phyloP scores from a whole-genome alignment of 2,329 filamentous ascomycete genomes.

The Venturia carpophila region DNA sequence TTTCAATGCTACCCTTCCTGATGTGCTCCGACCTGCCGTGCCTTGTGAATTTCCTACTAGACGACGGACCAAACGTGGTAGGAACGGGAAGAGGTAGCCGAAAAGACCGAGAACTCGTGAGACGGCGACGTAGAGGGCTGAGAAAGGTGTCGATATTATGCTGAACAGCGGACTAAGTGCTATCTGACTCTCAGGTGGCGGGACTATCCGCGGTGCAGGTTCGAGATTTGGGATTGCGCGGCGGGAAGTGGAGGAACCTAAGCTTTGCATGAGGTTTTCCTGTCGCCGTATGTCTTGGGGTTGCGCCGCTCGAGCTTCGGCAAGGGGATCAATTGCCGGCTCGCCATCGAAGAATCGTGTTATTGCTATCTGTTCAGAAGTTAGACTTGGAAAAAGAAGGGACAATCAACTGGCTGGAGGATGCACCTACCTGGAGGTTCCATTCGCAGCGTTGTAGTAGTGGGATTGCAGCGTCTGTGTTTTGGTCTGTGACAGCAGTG shows the following conservation, averaged over 20 bases:
- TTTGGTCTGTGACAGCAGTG: slow-evolving; percentile 79
- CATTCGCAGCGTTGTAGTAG: slow-evolving; percentile 82
- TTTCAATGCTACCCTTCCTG: slow-evolving; percentile 65
- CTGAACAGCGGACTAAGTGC: slow-evolving; percentile 67
- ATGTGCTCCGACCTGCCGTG: slow-evolving; percentile 46
- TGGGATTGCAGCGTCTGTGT: slow-evolving; percentile 65
- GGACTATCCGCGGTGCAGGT: slow-evolving; percentile 77
- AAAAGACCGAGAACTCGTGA: slow-evolving; percentile 64
- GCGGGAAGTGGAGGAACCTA: slow-evolving; percentile 32
- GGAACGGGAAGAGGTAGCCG: slow-evolving; percentile 69
- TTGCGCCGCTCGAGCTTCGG: slow-evolving; percentile 61
- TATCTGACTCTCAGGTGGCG: slow-evolving; percentile 58
- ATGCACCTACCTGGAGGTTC: slow-evolving; percentile 72
- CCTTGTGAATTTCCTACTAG: slow-evolving; percentile 43
- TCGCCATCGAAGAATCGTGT: slow-evolving; percentile 98
- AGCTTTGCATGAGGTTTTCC: slow-evolving; percentile 60
- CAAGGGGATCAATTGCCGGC: slow-evolving; percentile 64
- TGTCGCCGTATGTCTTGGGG: slow-evolving; percentile 55
- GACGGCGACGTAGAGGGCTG: slow-evolving; percentile 64
- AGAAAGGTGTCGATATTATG: slow-evolving; percentile 74
- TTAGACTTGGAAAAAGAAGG: slow-evolving; percentile 18
- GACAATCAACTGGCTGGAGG: not conserved
- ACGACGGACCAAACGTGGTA: slow-evolving; percentile 55
- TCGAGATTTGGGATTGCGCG: slow-evolving; percentile 42
- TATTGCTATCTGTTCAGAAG: slow-evolving; percentile 66